phyloP scores from a whole-genome alignment of 371 early-diverging fungal species.

The Cokeromyces recurvatus region DNA sequence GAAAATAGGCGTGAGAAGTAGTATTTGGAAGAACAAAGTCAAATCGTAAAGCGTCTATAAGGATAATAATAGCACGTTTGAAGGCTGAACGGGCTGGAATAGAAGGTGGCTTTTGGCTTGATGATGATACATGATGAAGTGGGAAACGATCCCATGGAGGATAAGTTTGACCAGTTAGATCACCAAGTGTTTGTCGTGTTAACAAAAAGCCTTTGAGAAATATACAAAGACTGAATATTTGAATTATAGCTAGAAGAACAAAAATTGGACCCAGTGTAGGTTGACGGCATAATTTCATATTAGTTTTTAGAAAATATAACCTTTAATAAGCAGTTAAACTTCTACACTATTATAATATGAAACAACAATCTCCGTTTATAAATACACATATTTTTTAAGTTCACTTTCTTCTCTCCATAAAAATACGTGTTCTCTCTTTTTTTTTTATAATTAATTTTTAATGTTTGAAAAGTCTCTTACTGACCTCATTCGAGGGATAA shows the following conservation, averaged over 20 bases:
- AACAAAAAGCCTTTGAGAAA: constrained; percentile 84
- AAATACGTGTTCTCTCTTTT: too few relatives aligned
- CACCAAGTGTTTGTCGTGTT: constrained; percentile 64
- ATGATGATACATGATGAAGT: neutral
- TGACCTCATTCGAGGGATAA: constrained; percentile 89
- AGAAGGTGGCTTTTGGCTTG: neutral
- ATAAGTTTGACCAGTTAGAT: constrained; percentile 35
- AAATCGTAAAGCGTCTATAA: constrained; percentile 91
- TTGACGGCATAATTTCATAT: too few relatives aligned
- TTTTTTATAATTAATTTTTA: constrained; percentile 3
- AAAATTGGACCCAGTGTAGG: too few relatives aligned
- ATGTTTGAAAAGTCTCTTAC: constrained; percentile 85
- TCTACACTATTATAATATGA: too few relatives aligned
- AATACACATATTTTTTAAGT: too few relatives aligned
- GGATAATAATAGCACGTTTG: constrained; percentile 57
- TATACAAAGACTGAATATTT: constrained; percentile 52
- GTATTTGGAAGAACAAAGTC: constrained; percentile 53
- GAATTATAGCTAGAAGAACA: too few relatives aligned
- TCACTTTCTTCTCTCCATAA: too few relatives aligned
- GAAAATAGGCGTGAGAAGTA: constrained; percentile 46
- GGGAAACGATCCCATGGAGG: constrained; percentile 40
- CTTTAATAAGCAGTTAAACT: too few relatives aligned
- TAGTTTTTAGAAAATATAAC: too few relatives aligned
- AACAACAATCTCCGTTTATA: too few relatives aligned
- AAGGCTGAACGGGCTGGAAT: constrained; percentile 1